Conservation (phyloP, 345 rosid species). For the Gynandropsis gynandra region DNA sequence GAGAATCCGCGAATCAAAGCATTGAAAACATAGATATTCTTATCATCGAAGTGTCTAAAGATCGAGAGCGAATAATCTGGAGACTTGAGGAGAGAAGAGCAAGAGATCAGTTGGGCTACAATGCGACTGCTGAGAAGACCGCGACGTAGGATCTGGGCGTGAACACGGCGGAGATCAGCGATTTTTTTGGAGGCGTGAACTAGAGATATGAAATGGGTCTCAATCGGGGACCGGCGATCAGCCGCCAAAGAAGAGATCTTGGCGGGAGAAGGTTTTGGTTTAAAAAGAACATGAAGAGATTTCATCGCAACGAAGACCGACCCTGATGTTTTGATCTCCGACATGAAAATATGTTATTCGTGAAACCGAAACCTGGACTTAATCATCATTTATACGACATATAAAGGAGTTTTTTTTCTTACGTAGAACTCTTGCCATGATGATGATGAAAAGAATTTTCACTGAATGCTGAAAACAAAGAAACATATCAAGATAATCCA, state of each 20-base stretch:
- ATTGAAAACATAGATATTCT: constrained; percentile 44
- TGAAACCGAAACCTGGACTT: no score
- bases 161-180: constrained; percentile 43
- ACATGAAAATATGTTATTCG: no score
- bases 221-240: constrained; percentile 15
- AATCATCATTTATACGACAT: no score
- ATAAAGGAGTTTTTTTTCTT: no score
- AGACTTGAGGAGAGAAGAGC: constrained; percentile 37
- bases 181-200: constrained; percentile 35
- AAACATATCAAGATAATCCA: no score
- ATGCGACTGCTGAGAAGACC: constrained; percentile 34
- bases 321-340: not conserved
- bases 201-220: constrained; percentile 38
- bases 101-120: constrained; percentile 44
- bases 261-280: constrained; percentile 31
- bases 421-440: no score
- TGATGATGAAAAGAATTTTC: no score
- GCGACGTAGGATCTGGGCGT: constrained; percentile 46
- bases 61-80: constrained; percentile 35
- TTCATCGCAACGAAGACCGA: constrained; percentile 22
- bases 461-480: no score
- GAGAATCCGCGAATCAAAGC: constrained; percentile 49
- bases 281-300: constrained; percentile 26
- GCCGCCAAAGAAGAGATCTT: constrained; percentile 17
- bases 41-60: constrained; percentile 33